Percentiles rank a stretch among this genome's conserved stretches.
Evolutionary conservation across 805 yeast species (phyloP).

Genomic region (Metschnikowia sp.): DNA sequence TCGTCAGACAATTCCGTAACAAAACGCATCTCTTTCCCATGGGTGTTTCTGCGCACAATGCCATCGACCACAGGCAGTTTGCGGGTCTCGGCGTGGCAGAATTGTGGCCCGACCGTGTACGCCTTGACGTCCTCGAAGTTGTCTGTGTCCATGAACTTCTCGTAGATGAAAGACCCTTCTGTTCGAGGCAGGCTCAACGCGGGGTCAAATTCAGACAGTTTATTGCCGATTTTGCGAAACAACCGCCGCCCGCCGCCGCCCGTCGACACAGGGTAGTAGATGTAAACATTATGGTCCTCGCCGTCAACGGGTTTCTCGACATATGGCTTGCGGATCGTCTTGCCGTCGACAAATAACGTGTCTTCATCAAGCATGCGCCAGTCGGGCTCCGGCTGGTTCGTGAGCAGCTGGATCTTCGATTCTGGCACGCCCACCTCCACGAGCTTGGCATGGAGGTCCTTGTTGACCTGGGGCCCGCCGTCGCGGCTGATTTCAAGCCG

Average conservation of each 20-base stretch:
- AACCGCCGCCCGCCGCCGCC: conserved; percentile 98
- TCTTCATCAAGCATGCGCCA: conserved; percentile 87
- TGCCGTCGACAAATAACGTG: conserved; percentile 72
- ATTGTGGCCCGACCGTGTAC: conserved; percentile 87
- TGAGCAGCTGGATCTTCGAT: conserved; percentile 55
- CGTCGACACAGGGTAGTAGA: conserved; percentile 78
- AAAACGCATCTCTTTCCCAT: conserved; percentile 93
- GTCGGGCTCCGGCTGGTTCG: conserved; percentile 67
- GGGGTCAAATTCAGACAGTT: conserved; percentile 94
- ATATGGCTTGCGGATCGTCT: conserved; percentile 76
- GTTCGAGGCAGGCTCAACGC: conserved; percentile 70
- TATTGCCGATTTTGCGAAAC: conserved; percentile 94
- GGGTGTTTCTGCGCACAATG: conserved; percentile 92
- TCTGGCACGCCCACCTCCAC: conserved; percentile 38
- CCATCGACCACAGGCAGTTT: conserved; percentile 99
- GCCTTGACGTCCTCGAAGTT: conserved; percentile 98
- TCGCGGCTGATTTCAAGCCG: conserved; percentile 89
- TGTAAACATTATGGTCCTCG: conserved; percentile 94
- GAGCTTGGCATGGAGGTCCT: conserved; percentile 46
- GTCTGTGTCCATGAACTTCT: conserved; percentile 95
- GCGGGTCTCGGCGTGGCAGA: conserved; percentile 97
- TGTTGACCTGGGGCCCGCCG: conserved; percentile 88
- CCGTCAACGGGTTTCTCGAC: conserved; percentile 99
- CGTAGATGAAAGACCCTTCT: conserved; percentile 88
- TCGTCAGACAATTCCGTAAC: conserved; percentile 73